A percentile compares a stretch with the other conserved stretches of the same genome.
Conservation (phyloP, 2,329 filamentous ascomycete species). For the Colletotrichum sp. region DNA sequence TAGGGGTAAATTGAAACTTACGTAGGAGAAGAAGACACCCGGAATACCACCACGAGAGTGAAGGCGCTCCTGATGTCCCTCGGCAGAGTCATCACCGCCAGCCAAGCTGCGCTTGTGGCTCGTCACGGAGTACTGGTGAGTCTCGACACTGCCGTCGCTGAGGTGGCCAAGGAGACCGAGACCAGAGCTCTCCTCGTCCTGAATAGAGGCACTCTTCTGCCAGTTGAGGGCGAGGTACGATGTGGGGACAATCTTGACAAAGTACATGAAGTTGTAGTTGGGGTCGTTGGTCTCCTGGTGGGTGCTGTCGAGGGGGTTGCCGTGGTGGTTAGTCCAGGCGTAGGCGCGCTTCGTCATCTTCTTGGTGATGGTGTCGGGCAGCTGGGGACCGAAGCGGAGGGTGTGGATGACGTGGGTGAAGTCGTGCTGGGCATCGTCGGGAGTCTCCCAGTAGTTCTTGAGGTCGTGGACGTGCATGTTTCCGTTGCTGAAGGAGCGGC, state of each 20-base stretch:
- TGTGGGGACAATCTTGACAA: constrained; percentile 96
- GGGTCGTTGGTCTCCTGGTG: constrained; percentile 79
- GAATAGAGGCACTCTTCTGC: constrained; percentile 63
- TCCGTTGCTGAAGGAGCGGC: constrained; percentile 92
- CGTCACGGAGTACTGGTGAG: constrained; percentile 97
- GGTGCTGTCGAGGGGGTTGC: constrained; percentile 87
- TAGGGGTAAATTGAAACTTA: constrained; percentile 51
- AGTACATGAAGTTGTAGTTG: constrained; percentile 98
- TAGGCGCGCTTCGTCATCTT: constrained; percentile 58
- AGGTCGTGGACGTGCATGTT: constrained; percentile 98
- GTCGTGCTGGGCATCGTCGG: constrained; percentile 74
- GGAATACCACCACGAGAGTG: constrained; percentile 93
- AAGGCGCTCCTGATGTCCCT: constrained; percentile 89
- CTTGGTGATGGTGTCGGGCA: constrained; percentile 73
- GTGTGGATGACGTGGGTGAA: constrained; percentile 90
- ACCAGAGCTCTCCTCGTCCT: constrained; percentile 58
- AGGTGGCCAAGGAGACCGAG: constrained; percentile 73
- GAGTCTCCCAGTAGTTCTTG: constrained; percentile 87
- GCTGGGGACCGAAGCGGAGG: constrained; percentile 89
- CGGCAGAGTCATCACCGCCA: constrained; percentile 83
- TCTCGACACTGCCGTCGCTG: constrained; percentile 84
- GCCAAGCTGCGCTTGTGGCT: constrained; percentile 89
- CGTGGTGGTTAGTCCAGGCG: constrained; percentile 86
- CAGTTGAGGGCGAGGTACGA: constrained; percentile 93
- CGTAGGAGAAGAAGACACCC: constrained; percentile 98